phyloP scores from a whole-genome alignment of 2,329 filamentous ascomycete species.

The Stenocarpella maydis region DNA sequence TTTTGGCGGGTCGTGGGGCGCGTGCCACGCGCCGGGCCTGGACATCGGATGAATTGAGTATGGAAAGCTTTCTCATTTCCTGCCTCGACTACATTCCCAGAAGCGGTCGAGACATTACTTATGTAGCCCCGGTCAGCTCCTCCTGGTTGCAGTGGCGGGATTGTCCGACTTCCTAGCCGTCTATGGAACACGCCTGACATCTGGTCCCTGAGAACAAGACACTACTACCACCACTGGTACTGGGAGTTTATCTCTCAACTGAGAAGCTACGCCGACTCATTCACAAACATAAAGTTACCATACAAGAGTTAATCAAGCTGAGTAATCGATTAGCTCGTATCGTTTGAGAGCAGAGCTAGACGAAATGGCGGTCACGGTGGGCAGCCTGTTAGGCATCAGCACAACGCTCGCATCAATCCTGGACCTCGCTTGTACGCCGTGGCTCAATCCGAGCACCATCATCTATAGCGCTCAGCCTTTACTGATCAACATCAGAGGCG shows the following conservation, averaged over 20 bases:
- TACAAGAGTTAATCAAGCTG: neutral
- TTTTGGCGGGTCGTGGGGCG: neutral
- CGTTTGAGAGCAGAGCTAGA: no score
- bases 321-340: neutral
- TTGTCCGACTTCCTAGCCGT: neutral
- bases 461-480: neutral
- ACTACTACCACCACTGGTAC: neutral
- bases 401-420: conserved; percentile 2
- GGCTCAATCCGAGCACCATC: neutral
- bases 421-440: conserved; percentile 4
- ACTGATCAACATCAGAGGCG: neutral
- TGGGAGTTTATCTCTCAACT: no score
- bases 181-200: neutral
- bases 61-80: neutral
- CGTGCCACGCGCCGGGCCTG: neutral
- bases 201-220: neutral
- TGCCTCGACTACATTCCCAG: neutral
- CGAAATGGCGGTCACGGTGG: neutral
- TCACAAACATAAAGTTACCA: neutral
- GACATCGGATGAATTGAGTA: neutral
- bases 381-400: neutral
- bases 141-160: neutral
- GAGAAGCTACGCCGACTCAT: no score
- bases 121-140: neutral
- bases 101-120: neutral